Evolutionary conservation across 306 rosid species (phyloP).

Genomic region (Rosa chinensis): DNA sequence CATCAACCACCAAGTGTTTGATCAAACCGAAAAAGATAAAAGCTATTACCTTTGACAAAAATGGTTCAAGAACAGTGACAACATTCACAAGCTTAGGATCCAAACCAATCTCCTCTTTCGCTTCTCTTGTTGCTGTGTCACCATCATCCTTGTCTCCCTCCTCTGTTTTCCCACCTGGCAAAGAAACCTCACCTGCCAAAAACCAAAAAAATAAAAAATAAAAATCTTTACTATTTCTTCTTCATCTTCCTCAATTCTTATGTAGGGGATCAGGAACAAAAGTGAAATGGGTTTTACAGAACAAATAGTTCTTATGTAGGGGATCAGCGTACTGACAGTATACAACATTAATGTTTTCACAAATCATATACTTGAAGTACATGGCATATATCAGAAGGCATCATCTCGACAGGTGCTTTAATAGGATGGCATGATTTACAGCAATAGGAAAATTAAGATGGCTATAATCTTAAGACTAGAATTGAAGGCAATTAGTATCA

Average conservation of each 20-base stretch:
- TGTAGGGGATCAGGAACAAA: neutral
- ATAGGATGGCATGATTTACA: neutral
- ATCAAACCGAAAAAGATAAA: neutral
- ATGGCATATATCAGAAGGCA: neutral
- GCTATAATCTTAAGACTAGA: neutral
- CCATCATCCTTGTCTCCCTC: conserved; percentile 89
- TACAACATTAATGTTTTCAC: neutral
- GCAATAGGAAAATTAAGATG: neutral
- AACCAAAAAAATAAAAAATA: neutral
- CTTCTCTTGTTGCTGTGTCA: conserved; percentile 91
- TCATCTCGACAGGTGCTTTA: neutral
- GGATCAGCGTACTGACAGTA: neutral
- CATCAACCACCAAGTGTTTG: neutral
- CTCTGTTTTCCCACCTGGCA: conserved; percentile 96
- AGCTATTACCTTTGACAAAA: conserved; percentile 78
- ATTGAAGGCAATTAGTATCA: neutral
- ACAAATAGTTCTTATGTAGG: neutral
- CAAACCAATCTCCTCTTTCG: conserved; percentile 87
- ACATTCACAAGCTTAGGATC: conserved; percentile 78
- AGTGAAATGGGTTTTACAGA: neutral
- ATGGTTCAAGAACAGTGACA: conserved; percentile 85
- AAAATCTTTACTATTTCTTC: neutral
- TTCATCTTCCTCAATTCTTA: neutral
- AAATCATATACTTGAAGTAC: neutral
- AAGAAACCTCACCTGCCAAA: conserved; percentile 76